These are phyloP conservation scores for Rubus parviflorus DNA, from an alignment of 306 rosid species.

Conservation along the genomic window DNA sequence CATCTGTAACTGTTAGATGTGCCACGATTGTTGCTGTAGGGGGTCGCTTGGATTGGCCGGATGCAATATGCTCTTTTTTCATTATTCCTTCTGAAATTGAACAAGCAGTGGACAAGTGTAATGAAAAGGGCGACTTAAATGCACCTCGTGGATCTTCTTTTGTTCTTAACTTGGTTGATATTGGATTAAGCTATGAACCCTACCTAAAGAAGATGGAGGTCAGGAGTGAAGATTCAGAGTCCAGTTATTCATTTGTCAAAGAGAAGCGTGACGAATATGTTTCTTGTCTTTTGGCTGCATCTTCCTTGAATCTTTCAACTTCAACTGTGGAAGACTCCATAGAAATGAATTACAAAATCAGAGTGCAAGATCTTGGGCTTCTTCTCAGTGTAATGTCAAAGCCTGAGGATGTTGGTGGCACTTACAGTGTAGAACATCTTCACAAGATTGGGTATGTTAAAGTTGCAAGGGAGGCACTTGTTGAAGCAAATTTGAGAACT, in stretches of 20 bases:
- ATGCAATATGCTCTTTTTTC: constrained; percentile 64
- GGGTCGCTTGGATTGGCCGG: constrained; percentile 93
- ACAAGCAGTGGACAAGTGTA: constrained; percentile 37
- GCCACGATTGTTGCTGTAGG: constrained; percentile 77
- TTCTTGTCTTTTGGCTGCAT: constrained; percentile 88
- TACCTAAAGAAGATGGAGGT: constrained; percentile 46
- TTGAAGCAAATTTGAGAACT: constrained; percentile 76
- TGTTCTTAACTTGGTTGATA: constrained; percentile 73
- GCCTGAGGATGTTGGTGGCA: constrained; percentile 43
- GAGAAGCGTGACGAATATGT: constrained; percentile 50
- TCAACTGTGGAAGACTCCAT: constrained; percentile 43
- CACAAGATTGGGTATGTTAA: constrained; percentile 72
- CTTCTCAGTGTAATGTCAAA: constrained; percentile 53
- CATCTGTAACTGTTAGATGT: constrained; percentile 76
- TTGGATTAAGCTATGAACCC: constrained; percentile 93
- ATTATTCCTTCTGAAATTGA: constrained; percentile 46
- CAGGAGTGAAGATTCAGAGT: constrained; percentile 46
- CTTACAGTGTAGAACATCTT: constrained; percentile 65
- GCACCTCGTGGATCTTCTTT: constrained; percentile 49
- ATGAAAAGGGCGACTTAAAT: constrained; percentile 35
- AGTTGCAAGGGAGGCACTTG: constrained; percentile 75
- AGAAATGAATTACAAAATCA: constrained; percentile 52
- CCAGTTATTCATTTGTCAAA: constrained; percentile 45
- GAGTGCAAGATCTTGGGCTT: constrained; percentile 79
- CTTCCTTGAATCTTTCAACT: constrained; percentile 71